phyloP scores from a whole-genome alignment of 164 flowering plant species.

The Platanus orientalis region DNA sequence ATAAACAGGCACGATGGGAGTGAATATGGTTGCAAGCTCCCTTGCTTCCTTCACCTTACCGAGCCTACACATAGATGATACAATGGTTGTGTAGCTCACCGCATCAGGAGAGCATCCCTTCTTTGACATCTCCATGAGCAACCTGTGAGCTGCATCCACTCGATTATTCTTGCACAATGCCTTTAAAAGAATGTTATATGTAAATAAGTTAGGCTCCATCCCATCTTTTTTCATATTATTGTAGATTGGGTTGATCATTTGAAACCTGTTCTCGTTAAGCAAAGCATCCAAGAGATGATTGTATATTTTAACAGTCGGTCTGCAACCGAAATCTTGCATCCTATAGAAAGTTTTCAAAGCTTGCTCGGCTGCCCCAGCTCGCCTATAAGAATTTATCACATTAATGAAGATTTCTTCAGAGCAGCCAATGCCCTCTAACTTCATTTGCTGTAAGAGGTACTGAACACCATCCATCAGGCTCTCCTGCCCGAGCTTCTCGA shows the following conservation, averaged over 20 bases:
- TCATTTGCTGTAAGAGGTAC: conserved; percentile 83
- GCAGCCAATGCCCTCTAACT: conserved; percentile 55
- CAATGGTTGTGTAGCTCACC: conserved; percentile 70
- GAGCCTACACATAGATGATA: conserved; percentile 60
- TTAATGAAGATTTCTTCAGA: conserved; percentile 54
- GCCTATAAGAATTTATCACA: conserved; percentile 48
- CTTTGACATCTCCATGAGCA: conserved; percentile 71
- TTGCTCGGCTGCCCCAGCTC: conserved; percentile 50
- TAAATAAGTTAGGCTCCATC: conserved; percentile 66
- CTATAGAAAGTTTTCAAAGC: conserved; percentile 73
- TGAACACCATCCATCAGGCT: conserved; percentile 55
- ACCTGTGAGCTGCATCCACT: conserved; percentile 55
- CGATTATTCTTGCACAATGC: conserved; percentile 77
- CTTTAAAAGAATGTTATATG: conserved; percentile 78
- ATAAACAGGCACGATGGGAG: conserved; percentile 56
- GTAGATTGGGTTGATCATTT: conserved; percentile 60
- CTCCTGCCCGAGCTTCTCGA: conserved; percentile 52
- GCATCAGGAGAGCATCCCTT: conserved; percentile 71
- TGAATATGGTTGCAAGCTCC: conserved; percentile 38
- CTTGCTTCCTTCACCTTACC: conserved; percentile 67
- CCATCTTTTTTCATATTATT: conserved; percentile 78
- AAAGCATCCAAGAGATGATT: conserved; percentile 74
- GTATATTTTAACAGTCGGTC: conserved; percentile 69
- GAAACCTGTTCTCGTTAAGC: conserved; percentile 63
- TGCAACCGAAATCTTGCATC: conserved; percentile 65